Base-by-base conservation (phyloP, 345 rosid species). In the Brassica rapa region DNA sequence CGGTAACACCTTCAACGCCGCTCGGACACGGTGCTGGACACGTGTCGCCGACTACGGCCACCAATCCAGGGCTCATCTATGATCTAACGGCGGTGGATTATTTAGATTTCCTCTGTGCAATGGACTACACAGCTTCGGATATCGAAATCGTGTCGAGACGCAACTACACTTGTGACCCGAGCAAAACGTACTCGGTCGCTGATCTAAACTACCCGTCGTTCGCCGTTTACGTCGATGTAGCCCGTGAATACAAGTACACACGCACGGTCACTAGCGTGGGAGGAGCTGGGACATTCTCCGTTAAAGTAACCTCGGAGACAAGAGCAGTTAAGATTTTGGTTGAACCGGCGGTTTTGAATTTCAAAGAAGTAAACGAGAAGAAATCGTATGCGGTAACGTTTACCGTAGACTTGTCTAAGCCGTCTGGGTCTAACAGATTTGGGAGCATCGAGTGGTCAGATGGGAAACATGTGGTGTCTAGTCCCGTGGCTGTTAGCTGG, bases 1-100 rank as follows among this genome's bases (percentile, higher is more conserved):
- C 88, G 0, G 89, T 86, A 2, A 82, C 87, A 60, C 79, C 89
- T 27, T 87, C 98, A 7, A 87, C 85, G 1, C 90, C 96, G 19
- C 89, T 84, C 29, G 98, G 89, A 63, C 89, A 86, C 66, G 98
- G 98, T 8, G 93, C 97, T 0, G 97, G 98, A 16, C 97, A 94
- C 82, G 94, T 89, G 57, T 86, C 91, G 35, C 97, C 97, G 1
- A 55, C 76, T 6, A 77, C 82, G 8, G 97, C 98, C 7, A 75
- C 82, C 5, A 81, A 88, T 61, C 98, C 97, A 0, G 98, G 98
- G 6, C 88, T 94, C 21, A 66, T 92, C 53, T 94, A 94, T 67
- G 97, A 94, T 77, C 82, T 90, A 12, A 71, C 86, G 14, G 72
- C 84, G 0, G 90, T 80, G n/a, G 97, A 89, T 70, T 92, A 94